Evolutionary conservation across 148 eudicot genomes (phyloP), one percentile per base, ranked within the genome.

Genomic region (Persicaria maculosa): DNA sequence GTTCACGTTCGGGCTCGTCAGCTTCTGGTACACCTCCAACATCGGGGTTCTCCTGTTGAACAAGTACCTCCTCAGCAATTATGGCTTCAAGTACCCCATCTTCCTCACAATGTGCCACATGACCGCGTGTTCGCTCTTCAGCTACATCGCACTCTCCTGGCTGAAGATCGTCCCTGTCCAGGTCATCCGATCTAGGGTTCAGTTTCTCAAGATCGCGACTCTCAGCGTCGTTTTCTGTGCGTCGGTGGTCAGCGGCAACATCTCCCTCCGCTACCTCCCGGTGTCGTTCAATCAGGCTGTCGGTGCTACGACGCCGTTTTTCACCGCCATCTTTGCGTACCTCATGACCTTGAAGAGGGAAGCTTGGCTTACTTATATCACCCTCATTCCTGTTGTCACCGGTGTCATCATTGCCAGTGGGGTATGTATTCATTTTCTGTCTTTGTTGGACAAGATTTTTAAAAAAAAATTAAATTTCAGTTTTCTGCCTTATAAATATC

Each of bases 1-100:
- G 47, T 87, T 85, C 79, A 92, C 96, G 45, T 82, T 92, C 68
- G 88, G 93, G 64, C 77, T 92, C 8, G 92, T 71, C 7, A 71
- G 31, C 73, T 36, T 71, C 73, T 71, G 73, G 73, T 71, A 71
- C 54, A 25, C 73, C 6, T 71, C 73, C 6, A 71, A 71, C 73
- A 71, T 71, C 73, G 73, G 73, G 15, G 73, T 71, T 12, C 54
- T 71, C 16, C 73, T 71, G 15, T 14, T 71, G 36, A 71, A 71
- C 52, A 71, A 71, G 54, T 48, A 45, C 5, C 73, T 71, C 31
- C 73, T 71, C 15, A 45, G 53, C 36, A 71, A 71, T 14, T 71
- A 71, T 22, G 73, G 73, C 4, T 71, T 71, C 73, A 48, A 48
- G 50, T 71, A 71, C 73, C 73, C 73, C 40, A 52, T 72, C 44